Evolutionary conservation across 441 rosid species (phyloP), one percentile per base, ranked within the genome.

Genomic region (Rhodomyrtus psidioides): DNA sequence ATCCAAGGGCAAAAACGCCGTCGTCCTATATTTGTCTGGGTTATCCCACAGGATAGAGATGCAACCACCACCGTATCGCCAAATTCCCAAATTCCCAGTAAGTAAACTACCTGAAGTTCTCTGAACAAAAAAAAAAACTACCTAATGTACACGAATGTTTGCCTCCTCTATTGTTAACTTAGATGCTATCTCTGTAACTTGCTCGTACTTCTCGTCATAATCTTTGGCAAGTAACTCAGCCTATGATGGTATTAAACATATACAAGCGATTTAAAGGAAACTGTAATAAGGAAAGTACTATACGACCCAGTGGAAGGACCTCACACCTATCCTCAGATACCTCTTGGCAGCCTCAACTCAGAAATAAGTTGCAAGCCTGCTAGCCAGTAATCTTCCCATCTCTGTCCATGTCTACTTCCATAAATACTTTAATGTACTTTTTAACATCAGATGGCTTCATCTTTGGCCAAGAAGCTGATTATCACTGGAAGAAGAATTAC

Each of bases 301-400:
- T 46, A 57, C 53, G 54, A 70, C 83, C 70, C 53, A 85, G 44
- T 81, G 51, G 53, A 83, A 85, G 75, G 90, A 96, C 99, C 99
- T 97, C 99, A 55, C 94, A 93, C 92, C 94, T 97, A 89, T 95
- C 98, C 86, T 98, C 94, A 46, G 92, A 86, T 89, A 97, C 98
- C 99, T 91, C 98, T 93, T 65, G 96, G 98, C 84, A 96, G 91
- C 92, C 95, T 94, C 98, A 95, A 91, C 98, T 97, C 89, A 94
- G 90, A 88, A 97, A 97, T 60, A 95, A 91, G 92, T 95, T 93
- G 87, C 94, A 92, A 51, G 99, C 98, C 92, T 97, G 94, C 91
- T 95, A 97, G 74, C 98, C 99, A 74, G 93, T 95, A 87, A 95
- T 94, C 91, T 92, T 95, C 84, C 98, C 99, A 94, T 95, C 98